Percentiles rank a stretch among this genome's conserved stretches.
These are phyloP conservation scores for Trichoderma breve DNA, from an alignment of 2,329 filamentous ascomycete species.

Conservation along the genomic window DNA sequence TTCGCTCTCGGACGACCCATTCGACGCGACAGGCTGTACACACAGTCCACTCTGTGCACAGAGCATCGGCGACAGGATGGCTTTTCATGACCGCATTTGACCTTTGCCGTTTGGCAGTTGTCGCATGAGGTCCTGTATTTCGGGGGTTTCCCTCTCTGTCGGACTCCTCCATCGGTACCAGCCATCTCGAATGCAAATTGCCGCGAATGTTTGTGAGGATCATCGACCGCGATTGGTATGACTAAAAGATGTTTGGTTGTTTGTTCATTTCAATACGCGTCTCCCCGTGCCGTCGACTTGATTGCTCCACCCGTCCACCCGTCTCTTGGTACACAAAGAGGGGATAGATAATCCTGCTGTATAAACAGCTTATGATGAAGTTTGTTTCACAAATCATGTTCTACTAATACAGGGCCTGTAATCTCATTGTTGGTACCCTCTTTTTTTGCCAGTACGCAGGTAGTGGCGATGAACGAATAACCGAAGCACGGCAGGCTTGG, in stretches of 20 bases:
- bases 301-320: neutral
- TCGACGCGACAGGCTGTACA: conserved; percentile 19
- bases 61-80: conserved; percentile 11
- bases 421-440: neutral
- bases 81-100: conserved; percentile 19
- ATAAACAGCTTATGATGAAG: neutral
- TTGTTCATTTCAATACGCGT: neutral
- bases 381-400: neutral
- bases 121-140: conserved; percentile 19
- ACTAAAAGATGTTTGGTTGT: neutral
- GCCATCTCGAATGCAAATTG: conserved; percentile 6
- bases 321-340: neutral
- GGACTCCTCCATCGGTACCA: neutral
- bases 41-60: conserved; percentile 5
- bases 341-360: neutral
- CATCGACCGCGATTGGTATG: neutral
- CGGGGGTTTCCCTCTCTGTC: neutral
- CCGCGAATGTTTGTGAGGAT: neutral
- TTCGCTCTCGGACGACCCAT: conserved; percentile 17
- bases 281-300: neutral
- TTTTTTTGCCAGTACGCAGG: neutral
- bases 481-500: neutral
- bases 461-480: neutral
- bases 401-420: neutral
- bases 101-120: conserved; percentile 15